Conservation (phyloP, 108 stramenopile species). For the Skeletonema potamos region DNA sequence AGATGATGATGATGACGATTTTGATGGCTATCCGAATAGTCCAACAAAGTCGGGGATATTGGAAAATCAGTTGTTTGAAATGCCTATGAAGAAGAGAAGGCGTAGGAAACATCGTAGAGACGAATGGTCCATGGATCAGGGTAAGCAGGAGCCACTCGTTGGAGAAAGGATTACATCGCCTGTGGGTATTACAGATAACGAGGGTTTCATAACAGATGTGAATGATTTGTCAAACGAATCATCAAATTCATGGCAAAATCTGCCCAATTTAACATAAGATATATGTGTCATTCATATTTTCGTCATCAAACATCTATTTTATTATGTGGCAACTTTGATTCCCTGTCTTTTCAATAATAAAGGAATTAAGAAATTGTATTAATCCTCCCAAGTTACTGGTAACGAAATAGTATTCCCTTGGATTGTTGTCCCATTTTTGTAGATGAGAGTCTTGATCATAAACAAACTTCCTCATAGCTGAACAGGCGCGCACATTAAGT, state of each 20-base stretch:
- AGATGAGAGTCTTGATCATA: not conserved
- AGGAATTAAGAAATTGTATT: too few relatives aligned
- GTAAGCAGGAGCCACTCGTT: slow-evolving; percentile 41
- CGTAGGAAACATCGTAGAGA: slow-evolving; percentile 31
- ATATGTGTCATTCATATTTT: not conserved
- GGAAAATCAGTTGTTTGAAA: slow-evolving; percentile 28
- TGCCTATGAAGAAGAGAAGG: slow-evolving; percentile 17
- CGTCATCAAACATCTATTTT: not conserved
- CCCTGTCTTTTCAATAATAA: too few relatives aligned
- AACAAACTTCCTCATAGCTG: not conserved
- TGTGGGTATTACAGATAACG: slow-evolving; percentile 33
- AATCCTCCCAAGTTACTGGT: too few relatives aligned
- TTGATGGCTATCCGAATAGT: not conserved
- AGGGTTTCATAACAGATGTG: slow-evolving; percentile 46
- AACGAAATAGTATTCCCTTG: too few relatives aligned
- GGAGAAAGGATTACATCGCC: not conserved
- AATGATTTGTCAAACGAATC: slow-evolving; percentile 40
- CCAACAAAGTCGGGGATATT: not conserved
- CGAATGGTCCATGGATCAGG: slow-evolving; percentile 18
- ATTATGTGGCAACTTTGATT: not conserved
- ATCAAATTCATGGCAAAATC: slow-evolving; percentile 7
- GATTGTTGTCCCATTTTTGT: not conserved
- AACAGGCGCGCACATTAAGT: not conserved
- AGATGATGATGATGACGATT: slow-evolving; percentile 15
- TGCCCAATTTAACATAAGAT: not conserved